Evolutionary conservation across 257 asterid species (phyloP).

Genomic region (Nicotiana attenuata): DNA sequence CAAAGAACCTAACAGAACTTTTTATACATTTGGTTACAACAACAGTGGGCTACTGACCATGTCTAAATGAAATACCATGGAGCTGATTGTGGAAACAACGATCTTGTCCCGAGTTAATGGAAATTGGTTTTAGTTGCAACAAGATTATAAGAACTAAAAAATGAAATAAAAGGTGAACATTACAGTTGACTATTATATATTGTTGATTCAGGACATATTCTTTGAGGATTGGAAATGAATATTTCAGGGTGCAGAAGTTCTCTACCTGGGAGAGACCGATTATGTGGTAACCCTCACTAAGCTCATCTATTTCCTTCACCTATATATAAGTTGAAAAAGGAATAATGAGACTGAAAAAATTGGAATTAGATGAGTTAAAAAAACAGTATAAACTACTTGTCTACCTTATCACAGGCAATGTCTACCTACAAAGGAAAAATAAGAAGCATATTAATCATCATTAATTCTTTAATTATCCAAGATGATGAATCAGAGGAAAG

Average conservation of each 20-base stretch:
- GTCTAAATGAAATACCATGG: too few species aligned
- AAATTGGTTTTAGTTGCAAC: neutral
- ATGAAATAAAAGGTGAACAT: neutral
- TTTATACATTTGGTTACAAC: too few species aligned
- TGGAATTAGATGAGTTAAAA: constrained; percentile 22
- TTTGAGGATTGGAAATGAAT: neutral
- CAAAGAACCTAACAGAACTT: too few species aligned
- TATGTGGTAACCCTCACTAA: constrained; percentile 65
- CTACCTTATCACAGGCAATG: constrained; percentile 79
- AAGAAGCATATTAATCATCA: constrained; percentile 4
- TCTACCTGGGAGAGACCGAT: constrained; percentile 81
- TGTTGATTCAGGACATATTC: neutral
- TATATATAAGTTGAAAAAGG: constrained; percentile 35
- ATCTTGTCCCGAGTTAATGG: neutral
- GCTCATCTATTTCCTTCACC: constrained; percentile 76
- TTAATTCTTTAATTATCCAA: neutral
- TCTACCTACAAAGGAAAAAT: constrained; percentile 38
- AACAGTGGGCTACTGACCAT: too few species aligned
- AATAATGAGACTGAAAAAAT: constrained; percentile 2
- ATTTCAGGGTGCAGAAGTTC: neutral
- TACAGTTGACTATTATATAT: neutral
- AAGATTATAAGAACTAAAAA: neutral
- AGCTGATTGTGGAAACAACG: neutral
- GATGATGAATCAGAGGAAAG: neutral
- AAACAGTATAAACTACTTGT: constrained; percentile 15